phyloP scores from a whole-genome alignment of 2,329 filamentous ascomycete species.

The Trichoderma atrobrunneum region DNA sequence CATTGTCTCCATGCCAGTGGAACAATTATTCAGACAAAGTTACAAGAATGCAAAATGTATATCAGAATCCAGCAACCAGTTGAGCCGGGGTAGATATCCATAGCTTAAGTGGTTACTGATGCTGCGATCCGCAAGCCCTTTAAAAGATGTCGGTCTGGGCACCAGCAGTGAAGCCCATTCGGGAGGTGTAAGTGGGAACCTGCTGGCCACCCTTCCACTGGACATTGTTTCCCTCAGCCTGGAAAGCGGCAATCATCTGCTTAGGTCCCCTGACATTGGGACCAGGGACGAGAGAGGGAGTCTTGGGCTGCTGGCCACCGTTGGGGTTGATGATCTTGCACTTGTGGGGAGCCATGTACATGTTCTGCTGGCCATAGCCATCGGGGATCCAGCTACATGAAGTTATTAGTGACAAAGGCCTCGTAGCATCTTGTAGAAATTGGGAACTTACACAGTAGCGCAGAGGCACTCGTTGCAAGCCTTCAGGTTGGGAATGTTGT shows the following conservation, averaged over 20 bases:
- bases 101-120: not conserved
- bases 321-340: slow-evolving; percentile 5
- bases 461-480: slow-evolving; percentile 3
- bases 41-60: not conserved
- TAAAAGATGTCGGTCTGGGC: slow-evolving; percentile 12
- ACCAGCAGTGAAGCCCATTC: slow-evolving; percentile 1
- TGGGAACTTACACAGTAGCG: not conserved
- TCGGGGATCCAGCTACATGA: not conserved
- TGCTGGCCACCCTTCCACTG: not conserved
- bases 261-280: not conserved
- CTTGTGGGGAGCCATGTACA: slow-evolving; percentile 7
- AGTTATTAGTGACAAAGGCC: not conserved
- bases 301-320: slow-evolving; percentile 5
- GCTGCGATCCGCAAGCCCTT: not conserved
- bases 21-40: not conserved
- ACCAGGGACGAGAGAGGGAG: not conserved
- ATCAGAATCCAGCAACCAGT: too few relatives aligned
- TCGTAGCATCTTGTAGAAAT: not conserved
- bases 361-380: not conserved
- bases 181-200: slow-evolving; percentile 1
- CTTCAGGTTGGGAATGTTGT: not conserved
- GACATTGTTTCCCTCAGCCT: not conserved
- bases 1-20: not conserved
- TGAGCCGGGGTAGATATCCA: not conserved
- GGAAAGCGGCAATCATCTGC: slow-evolving; percentile 14